These are phyloP conservation scores for Suillus ampliporus DNA, from an alignment of 768 basidiomycete species.

Conservation along the genomic window DNA sequence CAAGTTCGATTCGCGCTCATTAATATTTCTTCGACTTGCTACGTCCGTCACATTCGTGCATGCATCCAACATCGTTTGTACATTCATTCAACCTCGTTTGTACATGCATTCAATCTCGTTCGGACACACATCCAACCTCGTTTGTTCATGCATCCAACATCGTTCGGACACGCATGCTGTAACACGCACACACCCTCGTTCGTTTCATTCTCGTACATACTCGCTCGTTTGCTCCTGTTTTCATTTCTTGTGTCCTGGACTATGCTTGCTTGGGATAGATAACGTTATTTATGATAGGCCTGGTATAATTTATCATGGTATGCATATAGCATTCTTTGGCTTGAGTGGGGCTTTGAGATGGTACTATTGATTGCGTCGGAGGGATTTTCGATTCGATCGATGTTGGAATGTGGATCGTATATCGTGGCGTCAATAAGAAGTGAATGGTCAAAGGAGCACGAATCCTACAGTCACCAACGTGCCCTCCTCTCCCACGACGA, in stretches of 20 bases:
- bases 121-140: not conserved
- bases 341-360: not conserved
- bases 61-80: no score
- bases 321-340: not conserved
- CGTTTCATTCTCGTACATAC: not conserved
- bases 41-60: no score
- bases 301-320: conserved; percentile 4
- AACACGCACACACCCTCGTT: not conserved
- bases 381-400: not conserved
- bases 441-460: no score
- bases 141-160: not conserved
- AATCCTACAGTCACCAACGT: no score
- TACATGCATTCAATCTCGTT: not conserved
- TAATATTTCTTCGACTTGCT: no score
- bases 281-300: conserved; percentile 2
- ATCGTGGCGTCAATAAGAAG: no score
- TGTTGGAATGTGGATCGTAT: no score
- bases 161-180: not conserved
- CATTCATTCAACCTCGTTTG: no score
- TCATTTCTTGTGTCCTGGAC: not conserved
- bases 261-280: not conserved
- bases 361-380: not conserved
- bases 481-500: no score
- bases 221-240: not conserved
- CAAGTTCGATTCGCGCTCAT: no score